Base-by-base conservation (phyloP, 495 filamentous ascomycete species). In the Annulohypoxylon moriforme region DNA sequence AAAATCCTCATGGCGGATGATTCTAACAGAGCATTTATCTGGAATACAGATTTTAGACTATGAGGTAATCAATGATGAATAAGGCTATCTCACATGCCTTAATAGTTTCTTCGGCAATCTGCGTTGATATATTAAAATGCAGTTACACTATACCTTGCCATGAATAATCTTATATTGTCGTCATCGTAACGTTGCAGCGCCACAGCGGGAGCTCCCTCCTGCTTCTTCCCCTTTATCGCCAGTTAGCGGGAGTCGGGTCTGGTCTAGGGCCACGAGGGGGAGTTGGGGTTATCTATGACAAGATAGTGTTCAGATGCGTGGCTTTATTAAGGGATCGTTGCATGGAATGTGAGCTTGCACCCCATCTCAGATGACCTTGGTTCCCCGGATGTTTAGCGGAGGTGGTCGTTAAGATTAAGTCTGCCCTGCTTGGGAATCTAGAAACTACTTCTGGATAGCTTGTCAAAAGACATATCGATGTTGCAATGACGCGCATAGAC, bases 401-500 rank as follows among this genome's bases (percentile, higher is more conserved):
- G 60, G 60, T 68, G 60, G 61, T 16, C 40, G 11, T 73, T 57
- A 58, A 68, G 65, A 60, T 69, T 68, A 57, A 69, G 44, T 55
- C 2, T 52, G 36, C 24, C 29, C 57, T 55, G 20, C 36, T 52
- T 52, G 57, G 60, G 55, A 68, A 60, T 73, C 38, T 44, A 46
- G 14, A 20, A 20, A 36, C 24, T 47, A 10, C 18, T 47, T 53
- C 64, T 18, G 25, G 59, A 24, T 50, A 64, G 60, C 42, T 73
- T 61, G 70, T 69, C 65, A 73, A 73, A 49, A 40, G 65, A 68
- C 56, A 73, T 65, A 56, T 47, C 60, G 58, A 64, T 9, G 70
- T 73, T 68, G 65, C 70, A 73, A 73, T 73, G 65, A 73, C 60
- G 70, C 65, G 60, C 65, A 68, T 73, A 46, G 52, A 60, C 60